Evolutionary conservation across 1,284 basidiomycete species (phyloP).

Genomic region (Trametes sp.): DNA sequence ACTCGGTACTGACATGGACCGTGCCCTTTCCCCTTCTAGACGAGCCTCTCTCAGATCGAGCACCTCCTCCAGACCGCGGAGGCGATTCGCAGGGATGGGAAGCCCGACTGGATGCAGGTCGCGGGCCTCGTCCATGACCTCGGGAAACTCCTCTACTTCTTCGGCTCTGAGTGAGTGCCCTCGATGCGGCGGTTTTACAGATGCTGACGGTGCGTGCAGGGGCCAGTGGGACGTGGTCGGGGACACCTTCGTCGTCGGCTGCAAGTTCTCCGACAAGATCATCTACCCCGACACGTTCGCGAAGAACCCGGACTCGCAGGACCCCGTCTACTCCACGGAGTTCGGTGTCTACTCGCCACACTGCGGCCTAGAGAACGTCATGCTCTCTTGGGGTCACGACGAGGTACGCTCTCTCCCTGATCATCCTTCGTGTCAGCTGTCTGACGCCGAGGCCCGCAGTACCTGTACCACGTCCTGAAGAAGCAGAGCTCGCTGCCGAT

Average conservation of each 20-base stretch:
- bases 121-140: conserved; percentile 90
- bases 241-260: conserved; percentile 90
- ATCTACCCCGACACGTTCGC: conserved; percentile 89
- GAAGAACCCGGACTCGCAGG: conserved; percentile 77
- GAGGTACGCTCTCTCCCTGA: conserved; percentile 57
- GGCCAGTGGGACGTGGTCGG: conserved; percentile 95
- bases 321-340: conserved; percentile 80
- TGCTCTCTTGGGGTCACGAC: conserved; percentile 92
- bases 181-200: conserved; percentile 5
- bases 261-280: conserved; percentile 83
- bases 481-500: conserved; percentile 82
- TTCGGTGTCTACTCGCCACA: conserved; percentile 85
- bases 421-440: conserved; percentile 9
- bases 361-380: conserved; percentile 90
- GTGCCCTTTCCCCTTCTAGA: conserved; percentile 50
- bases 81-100: conserved; percentile 88
- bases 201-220: conserved; percentile 38
- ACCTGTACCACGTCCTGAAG: conserved; percentile 80
- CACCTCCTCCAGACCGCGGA: conserved; percentile 93
- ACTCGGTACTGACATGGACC: neutral
- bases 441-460: conserved; percentile 49
- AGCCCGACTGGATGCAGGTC: conserved; percentile 91
- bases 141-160: conserved; percentile 84
- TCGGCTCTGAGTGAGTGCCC: conserved; percentile 68
- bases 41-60: conserved; percentile 85